These are phyloP conservation scores for Solanum peruvianum DNA, from an alignment of 257 asterid genomes.

Conservation along the genomic window DNA sequence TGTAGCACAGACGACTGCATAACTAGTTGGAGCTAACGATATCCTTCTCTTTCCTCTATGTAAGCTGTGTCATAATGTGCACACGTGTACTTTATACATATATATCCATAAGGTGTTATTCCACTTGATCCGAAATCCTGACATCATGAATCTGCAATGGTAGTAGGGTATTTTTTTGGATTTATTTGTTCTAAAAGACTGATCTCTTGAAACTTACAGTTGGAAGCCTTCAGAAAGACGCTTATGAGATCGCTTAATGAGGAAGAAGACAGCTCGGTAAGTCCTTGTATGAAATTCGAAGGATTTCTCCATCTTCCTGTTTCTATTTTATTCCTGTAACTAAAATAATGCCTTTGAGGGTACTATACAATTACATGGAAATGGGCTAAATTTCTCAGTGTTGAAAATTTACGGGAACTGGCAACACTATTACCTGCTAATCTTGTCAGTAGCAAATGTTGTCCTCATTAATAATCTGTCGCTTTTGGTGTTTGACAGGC, in stretches of 20 bases:
- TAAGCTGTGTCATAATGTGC: neutral
- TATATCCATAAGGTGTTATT: neutral
- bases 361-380: neutral
- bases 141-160: neutral
- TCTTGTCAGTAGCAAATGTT: neutral
- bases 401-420: neutral
- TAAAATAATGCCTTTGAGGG: neutral
- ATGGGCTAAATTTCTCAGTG: neutral
- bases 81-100: neutral
- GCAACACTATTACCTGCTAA: neutral
- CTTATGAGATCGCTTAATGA: slow-evolving; percentile 85
- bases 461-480: neutral
- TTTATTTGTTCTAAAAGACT: neutral
- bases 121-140: neutral
- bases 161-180: neutral
- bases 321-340: neutral
- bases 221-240: slow-evolving; percentile 82
- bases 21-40: neutral
- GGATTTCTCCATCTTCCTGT: neutral
- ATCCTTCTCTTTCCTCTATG: neutral
- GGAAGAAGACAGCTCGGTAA: slow-evolving; percentile 63
- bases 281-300: slow-evolving; percentile 5
- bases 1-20: neutral
- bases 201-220: slow-evolving; percentile 36
- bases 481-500: slow-evolving; percentile 25